phyloP scores from a whole-genome alignment of 2,329 filamentous ascomycete genomes.

The Neofusicoccum umdonicola region DNA sequence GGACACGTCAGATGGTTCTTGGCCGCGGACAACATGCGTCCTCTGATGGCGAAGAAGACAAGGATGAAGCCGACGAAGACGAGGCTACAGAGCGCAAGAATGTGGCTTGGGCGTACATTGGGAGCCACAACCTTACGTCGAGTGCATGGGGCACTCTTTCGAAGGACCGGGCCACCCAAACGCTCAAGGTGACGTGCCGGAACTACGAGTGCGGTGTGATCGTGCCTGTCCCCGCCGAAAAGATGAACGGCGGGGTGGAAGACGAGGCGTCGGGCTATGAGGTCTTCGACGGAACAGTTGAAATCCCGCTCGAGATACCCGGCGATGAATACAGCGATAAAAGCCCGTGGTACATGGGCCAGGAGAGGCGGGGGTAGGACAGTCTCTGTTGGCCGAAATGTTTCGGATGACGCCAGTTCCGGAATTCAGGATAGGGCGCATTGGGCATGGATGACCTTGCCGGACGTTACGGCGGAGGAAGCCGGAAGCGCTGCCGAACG shows the following conservation, averaged over 20 bases:
- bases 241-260: slow-evolving; percentile 18
- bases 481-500: background rate
- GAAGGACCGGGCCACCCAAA: slow-evolving; percentile 64
- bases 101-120: slow-evolving; percentile 76
- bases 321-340: slow-evolving; percentile 49
- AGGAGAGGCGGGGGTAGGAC: background rate
- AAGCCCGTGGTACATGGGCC: slow-evolving; percentile 43
- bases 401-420: slow-evolving; percentile 1
- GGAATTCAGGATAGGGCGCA: background rate
- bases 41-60: slow-evolving; percentile 17
- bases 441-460: background rate
- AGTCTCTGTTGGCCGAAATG: background rate
- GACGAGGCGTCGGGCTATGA: slow-evolving; percentile 35
- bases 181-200: slow-evolving; percentile 74
- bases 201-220: slow-evolving; percentile 97
- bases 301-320: slow-evolving; percentile 64
- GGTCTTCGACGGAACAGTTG: slow-evolving; percentile 56
- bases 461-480: background rate
- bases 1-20: slow-evolving; percentile 30
- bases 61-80: slow-evolving; percentile 16
- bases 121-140: slow-evolving; percentile 88
- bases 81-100: slow-evolving; percentile 21
- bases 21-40: slow-evolving; percentile 44
- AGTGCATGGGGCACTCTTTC: slow-evolving; percentile 87
- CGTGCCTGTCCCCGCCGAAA: slow-evolving; percentile 53